A percentile compares a stretch with the other conserved stretches of the same genome.
Evolutionary conservation across 139 green algal species (phyloP).

Genomic region (Asterochloris erici): DNA sequence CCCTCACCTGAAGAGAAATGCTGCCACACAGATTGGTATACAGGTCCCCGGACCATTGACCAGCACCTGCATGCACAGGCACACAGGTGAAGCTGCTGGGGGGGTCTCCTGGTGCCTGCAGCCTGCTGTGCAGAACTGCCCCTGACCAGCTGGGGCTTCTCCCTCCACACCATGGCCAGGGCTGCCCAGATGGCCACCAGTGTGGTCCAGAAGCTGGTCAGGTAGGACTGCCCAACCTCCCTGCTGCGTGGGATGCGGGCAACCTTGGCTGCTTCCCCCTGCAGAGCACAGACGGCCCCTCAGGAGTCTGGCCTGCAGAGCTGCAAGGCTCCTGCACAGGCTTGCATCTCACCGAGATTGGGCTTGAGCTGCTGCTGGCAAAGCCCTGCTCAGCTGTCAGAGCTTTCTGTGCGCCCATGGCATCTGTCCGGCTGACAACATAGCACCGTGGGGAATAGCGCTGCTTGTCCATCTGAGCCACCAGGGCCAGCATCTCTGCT

Average conservation of each 20-base stretch:
- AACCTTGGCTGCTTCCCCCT: neutral
- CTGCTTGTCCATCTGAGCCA: constrained; percentile 47
- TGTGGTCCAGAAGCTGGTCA: constrained; percentile 67
- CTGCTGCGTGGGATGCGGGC: constrained; percentile 67
- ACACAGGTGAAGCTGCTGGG: no score
- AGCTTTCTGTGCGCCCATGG: constrained; percentile 58
- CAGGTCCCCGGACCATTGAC: constrained; percentile 88
- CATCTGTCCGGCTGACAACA: constrained; percentile 70
- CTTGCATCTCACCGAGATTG: neutral
- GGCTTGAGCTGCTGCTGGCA: neutral
- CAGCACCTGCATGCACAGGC: constrained; percentile 47
- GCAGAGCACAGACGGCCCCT: neutral
- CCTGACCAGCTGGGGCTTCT: constrained; percentile 52
- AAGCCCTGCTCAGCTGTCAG: neutral
- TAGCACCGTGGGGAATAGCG: constrained; percentile 68
- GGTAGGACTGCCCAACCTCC: constrained; percentile 83
- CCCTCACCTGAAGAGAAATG: constrained; percentile 42
- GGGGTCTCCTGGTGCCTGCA: no score
- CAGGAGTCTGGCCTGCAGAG: neutral
- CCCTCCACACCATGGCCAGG: constrained; percentile 28
- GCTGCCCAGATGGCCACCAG: constrained; percentile 46
- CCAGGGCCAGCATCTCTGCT: constrained; percentile 83
- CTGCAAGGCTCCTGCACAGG: neutral
- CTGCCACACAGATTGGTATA: constrained; percentile 70
- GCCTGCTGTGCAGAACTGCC: no score